Conservation (phyloP, 2,329 filamentous ascomycete genomes). For the Colletotrichum salicis region DNA sequence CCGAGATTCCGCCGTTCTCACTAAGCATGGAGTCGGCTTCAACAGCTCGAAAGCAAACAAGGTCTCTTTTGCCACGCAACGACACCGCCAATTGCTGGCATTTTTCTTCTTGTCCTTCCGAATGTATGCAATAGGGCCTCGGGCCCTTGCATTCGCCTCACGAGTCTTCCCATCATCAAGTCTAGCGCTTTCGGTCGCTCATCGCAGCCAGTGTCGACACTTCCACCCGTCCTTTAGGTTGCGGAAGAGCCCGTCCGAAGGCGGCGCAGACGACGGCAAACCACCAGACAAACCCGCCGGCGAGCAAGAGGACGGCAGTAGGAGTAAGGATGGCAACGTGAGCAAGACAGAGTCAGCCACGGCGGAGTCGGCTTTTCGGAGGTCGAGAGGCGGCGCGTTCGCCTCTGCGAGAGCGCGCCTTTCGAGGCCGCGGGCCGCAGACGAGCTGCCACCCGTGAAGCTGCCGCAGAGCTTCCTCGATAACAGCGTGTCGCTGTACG, state of each 20-base stretch:
- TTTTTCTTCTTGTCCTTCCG: conserved; percentile 31
- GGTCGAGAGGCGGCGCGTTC: conserved; percentile 34
- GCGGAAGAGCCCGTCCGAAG: conserved; percentile 31
- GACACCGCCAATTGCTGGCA: conserved; percentile 35
- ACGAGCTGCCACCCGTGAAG: conserved; percentile 60
- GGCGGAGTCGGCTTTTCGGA: conserved; percentile 27
- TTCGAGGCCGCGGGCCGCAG: conserved; percentile 46
- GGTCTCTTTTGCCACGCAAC: conserved; percentile 20
- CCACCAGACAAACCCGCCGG: conserved; percentile 34
- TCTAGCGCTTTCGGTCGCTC: conserved; percentile 24
- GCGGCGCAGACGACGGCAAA: conserved; percentile 33
- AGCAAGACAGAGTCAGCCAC: conserved; percentile 9
- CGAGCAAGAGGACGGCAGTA: conserved; percentile 30
- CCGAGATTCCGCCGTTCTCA: conserved; percentile 35
- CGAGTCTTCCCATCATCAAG: conserved; percentile 29
- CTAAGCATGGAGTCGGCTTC: conserved; percentile 26
- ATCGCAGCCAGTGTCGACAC: conserved; percentile 35
- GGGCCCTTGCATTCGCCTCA: conserved; percentile 38
- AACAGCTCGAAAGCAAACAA: conserved; percentile 11
- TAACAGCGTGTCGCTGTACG: conserved; percentile 56
- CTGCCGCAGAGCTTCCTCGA: conserved; percentile 69
- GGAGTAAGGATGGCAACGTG: conserved; percentile 13
- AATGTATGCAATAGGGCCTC: conserved; percentile 42
- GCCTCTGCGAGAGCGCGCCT: conserved; percentile 45
- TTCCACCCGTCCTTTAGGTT: conserved; percentile 35